These are phyloP conservation scores for Gossypium raimondii DNA, from an alignment of 345 rosid genomes.

Conservation along the genomic window DNA sequence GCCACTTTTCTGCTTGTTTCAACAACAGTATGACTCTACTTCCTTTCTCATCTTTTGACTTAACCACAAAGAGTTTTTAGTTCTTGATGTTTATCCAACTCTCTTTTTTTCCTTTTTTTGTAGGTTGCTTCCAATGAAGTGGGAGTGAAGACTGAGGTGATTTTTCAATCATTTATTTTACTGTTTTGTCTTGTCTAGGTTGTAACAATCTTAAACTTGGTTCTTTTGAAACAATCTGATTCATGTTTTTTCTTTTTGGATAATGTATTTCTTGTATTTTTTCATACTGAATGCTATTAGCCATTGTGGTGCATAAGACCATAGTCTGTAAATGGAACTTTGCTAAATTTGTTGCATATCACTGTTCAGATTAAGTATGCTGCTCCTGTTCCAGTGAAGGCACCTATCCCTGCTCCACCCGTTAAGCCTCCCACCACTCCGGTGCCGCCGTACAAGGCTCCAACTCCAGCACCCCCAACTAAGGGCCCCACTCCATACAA, in stretches of 20 bases:
- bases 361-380: neutral
- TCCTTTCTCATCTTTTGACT: neutral
- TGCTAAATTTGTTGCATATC: neutral
- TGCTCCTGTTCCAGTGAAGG: neutral
- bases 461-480: neutral
- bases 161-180: neutral
- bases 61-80: neutral
- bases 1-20: slow-evolving; percentile 30
- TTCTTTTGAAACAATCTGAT: neutral
- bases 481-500: neutral
- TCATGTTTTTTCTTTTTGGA: too few species aligned
- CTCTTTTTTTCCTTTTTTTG: too few species aligned
- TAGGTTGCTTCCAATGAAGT: slow-evolving; percentile 7
- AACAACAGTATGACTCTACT: slow-evolving; percentile 27
- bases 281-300: too few species aligned
- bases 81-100: neutral
- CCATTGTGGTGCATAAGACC: neutral
- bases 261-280: neutral
- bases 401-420: neutral
- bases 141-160: slow-evolving; percentile 10
- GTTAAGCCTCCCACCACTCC: neutral
- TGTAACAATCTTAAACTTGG: neutral
- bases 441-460: neutral
- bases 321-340: neutral
- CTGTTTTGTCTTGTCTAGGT: neutral